Evolutionary conservation across 805 yeast species (phyloP).

Genomic region (Ogataea minuta): DNA sequence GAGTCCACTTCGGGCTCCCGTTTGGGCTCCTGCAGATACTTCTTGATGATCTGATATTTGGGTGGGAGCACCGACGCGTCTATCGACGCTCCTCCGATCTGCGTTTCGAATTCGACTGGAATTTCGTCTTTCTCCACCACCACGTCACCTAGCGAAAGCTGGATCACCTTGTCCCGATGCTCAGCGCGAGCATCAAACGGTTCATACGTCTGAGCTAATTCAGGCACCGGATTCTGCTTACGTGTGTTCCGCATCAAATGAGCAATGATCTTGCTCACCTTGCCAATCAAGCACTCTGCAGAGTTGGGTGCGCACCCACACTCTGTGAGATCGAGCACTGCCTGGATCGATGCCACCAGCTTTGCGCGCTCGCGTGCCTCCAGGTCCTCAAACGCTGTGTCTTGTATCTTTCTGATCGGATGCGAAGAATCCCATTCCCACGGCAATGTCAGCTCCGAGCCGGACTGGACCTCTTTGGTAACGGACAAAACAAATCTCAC

Average conservation of each 20-base stretch:
- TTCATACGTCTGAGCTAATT: slow-evolving; percentile 30
- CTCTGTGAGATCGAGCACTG: slow-evolving; percentile 51
- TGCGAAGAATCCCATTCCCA: slow-evolving; percentile 90
- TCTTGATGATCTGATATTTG: slow-evolving; percentile 24
- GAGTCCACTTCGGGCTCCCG: neutral
- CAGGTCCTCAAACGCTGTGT: slow-evolving; percentile 53
- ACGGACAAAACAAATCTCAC: slow-evolving; percentile 59
- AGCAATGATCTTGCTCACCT: slow-evolving; percentile 60
- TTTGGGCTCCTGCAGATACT: slow-evolving; percentile 12
- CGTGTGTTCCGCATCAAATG: slow-evolving; percentile 59
- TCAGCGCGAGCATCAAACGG: slow-evolving; percentile 35
- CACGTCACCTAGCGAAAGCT: slow-evolving; percentile 4
- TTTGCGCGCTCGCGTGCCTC: slow-evolving; percentile 51
- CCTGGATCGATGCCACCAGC: slow-evolving; percentile 60
- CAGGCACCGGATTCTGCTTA: slow-evolving; percentile 38
- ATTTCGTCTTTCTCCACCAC: slow-evolving; percentile 6
- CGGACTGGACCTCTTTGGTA: slow-evolving; percentile 51
- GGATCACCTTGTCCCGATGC: slow-evolving; percentile 25
- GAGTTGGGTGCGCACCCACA: slow-evolving; percentile 61
- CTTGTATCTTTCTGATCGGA: slow-evolving; percentile 61
- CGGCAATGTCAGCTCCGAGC: slow-evolving; percentile 70
- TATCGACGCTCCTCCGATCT: slow-evolving; percentile 11
- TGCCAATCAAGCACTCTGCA: slow-evolving; percentile 54
- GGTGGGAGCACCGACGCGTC: slow-evolving; percentile 21
- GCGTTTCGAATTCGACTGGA: slow-evolving; percentile 4